A percentile compares a stretch with the other conserved stretches of the same genome.
These are phyloP conservation scores for Cymbomonas tetramitiformis DNA, from an alignment of 139 green algal genomes.

Conservation along the genomic window DNA sequence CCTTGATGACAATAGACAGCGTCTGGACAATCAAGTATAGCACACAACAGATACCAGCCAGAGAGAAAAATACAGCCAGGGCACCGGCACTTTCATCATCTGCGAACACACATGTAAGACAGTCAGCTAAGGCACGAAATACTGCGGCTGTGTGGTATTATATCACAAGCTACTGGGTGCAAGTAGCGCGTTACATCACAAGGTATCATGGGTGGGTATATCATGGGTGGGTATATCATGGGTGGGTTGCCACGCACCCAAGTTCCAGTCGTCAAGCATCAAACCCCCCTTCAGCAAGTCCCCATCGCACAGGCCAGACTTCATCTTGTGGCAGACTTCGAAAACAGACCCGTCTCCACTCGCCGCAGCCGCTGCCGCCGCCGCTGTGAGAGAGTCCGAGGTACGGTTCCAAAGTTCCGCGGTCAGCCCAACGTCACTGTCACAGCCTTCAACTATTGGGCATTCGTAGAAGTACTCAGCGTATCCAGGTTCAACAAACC, in stretches of 20 bases:
- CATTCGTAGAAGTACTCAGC: too few relatives aligned
- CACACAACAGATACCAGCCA: background rate
- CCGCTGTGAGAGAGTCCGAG: background rate
- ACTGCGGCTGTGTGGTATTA: too few relatives aligned
- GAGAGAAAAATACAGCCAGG: background rate
- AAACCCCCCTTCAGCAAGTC: constrained; percentile 2
- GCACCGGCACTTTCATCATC: background rate
- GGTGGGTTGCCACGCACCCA: too few relatives aligned
- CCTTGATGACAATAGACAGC: constrained; percentile 2
- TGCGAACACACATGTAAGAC: too few relatives aligned
- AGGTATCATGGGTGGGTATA: too few relatives aligned
- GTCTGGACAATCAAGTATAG: constrained; percentile 3
- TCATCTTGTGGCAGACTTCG: background rate
- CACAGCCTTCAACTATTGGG: too few relatives aligned
- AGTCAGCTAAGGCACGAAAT: too few relatives aligned
- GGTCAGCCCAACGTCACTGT: background rate
- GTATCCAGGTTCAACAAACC: too few relatives aligned
- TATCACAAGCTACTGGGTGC: too few relatives aligned
- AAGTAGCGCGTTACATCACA: too few relatives aligned
- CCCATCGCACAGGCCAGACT: background rate
- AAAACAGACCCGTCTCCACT: background rate
- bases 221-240: too few relatives aligned
- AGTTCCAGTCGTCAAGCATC: background rate
- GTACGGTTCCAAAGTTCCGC: background rate
- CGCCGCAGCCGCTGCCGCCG: too few relatives aligned